Evolutionary conservation across 2,329 filamentous ascomycete species (phyloP).

Genomic region (Phyllosticta paracitricarpa): DNA sequence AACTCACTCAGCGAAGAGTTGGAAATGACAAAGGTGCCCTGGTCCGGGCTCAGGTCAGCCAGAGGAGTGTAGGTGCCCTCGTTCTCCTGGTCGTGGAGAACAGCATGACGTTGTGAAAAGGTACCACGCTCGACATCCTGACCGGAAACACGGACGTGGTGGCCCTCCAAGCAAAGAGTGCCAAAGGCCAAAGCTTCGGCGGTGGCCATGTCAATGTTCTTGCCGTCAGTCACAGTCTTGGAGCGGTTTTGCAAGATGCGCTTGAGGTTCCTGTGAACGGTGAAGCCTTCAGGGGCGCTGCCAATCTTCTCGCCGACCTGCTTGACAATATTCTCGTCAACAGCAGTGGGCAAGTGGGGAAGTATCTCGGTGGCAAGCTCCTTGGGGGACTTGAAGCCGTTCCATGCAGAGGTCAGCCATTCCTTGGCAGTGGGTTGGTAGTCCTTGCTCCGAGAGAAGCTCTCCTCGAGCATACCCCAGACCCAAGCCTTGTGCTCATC

Average conservation of each 20-base stretch:
- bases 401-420: conserved; percentile 98
- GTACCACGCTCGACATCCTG: conserved; percentile 99
- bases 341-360: conserved; percentile 78
- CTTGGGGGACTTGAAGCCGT: conserved; percentile 98
- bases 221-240: conserved; percentile 85
- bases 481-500: conserved; percentile 99
- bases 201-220: conserved; percentile 96
- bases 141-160: conserved; percentile 94
- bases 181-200: conserved; percentile 94
- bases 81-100: conserved; percentile 94
- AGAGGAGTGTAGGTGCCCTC: conserved; percentile 90
- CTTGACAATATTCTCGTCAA: conserved; percentile 62
- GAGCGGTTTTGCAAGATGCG: conserved; percentile 83
- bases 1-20: conserved; percentile 82
- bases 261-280: conserved; percentile 89
- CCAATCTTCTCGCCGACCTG: conserved; percentile 77
- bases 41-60: conserved; percentile 78
- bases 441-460: conserved; percentile 93
- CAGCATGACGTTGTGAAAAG: conserved; percentile 94
- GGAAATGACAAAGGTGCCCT: conserved; percentile 91
- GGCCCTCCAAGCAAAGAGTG: conserved; percentile 79
- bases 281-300: conserved; percentile 71
- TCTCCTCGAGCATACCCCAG: conserved; percentile 97
- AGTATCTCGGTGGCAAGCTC: conserved; percentile 91
- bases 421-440: conserved; percentile 95